Percentiles rank a stretch among this genome's conserved stretches.
phyloP scores from a whole-genome alignment of 2,329 filamentous ascomycete species.

The Phaeosphaeriaceae sp. region DNA sequence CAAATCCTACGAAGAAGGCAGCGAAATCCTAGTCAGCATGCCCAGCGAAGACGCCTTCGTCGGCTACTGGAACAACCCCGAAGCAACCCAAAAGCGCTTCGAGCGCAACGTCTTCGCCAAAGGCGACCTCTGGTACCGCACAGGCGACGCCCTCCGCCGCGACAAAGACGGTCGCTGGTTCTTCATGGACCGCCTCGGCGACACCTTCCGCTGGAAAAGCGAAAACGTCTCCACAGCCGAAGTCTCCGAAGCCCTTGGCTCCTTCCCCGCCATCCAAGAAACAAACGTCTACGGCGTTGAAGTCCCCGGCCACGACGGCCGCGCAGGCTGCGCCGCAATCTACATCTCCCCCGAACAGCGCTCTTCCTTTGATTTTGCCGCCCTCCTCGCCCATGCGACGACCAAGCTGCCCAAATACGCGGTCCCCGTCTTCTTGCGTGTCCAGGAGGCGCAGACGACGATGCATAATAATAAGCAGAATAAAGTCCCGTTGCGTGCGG shows the following conservation, averaged over 20 bases:
- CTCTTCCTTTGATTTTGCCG: conserved; percentile 59
- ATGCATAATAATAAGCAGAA: conserved; percentile 84
- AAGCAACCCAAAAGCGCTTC: conserved; percentile 67
- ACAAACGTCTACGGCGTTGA: conserved; percentile 59
- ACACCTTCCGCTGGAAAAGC: conserved; percentile 59
- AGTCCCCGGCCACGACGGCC: conserved; percentile 57
- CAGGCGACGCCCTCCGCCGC: conserved; percentile 55
- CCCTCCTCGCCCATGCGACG: conserved; percentile 64
- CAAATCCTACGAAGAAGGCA: conserved; percentile 69
- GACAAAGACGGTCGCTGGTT: conserved; percentile 55
- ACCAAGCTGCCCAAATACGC: conserved; percentile 73
- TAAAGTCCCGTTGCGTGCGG: conserved; percentile 71
- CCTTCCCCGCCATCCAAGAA: conserved; percentile 53
- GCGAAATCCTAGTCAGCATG: conserved; percentile 75
- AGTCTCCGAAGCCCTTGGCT: conserved; percentile 54
- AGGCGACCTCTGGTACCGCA: conserved; percentile 58
- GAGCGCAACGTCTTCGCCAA: conserved; percentile 54
- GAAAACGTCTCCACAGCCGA: conserved; percentile 59
- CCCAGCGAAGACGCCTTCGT: conserved; percentile 65
- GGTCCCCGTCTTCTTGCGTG: conserved; percentile 74
- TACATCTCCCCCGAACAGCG: conserved; percentile 60
- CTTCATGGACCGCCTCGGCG: conserved; percentile 57
- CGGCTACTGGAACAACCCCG: conserved; percentile 73
- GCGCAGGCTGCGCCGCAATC: conserved; percentile 63
- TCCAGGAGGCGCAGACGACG: conserved; percentile 64